Conservation (phyloP, 257 asterid genomes). For the Linderniella brevidens region DNA sequence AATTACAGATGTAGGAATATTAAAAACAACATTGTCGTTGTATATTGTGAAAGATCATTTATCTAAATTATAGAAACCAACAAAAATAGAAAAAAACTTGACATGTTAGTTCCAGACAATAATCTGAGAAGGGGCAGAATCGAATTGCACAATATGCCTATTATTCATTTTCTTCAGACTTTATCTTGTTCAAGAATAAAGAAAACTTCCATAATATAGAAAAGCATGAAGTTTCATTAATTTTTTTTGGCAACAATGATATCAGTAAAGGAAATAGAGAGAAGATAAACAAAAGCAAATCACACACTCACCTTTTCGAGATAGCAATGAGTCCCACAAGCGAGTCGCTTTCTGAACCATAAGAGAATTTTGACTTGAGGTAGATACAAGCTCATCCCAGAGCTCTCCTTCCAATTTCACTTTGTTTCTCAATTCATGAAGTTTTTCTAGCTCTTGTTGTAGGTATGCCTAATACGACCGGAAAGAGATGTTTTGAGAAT, state of each 20-base stretch:
- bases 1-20: background rate
- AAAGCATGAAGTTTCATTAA: too few species aligned
- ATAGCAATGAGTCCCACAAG: slow-evolving; percentile 90
- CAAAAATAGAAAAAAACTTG: background rate
- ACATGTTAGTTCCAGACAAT: background rate
- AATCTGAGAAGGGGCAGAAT: background rate
- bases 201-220: too few species aligned
- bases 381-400: slow-evolving; percentile 98
- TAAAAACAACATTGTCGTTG: too few species aligned
- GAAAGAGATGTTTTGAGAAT: slow-evolving; percentile 6
- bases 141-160: too few species aligned
- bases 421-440: slow-evolving; percentile 82
- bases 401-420: slow-evolving; percentile 94
- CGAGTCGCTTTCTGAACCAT: slow-evolving; percentile 98
- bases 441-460: slow-evolving; percentile 97
- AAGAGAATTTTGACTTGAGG: slow-evolving; percentile 95
- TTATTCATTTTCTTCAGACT: too few species aligned
- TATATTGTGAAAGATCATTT: too few species aligned
- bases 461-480: slow-evolving; percentile 61
- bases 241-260: background rate
- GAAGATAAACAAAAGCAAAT: slow-evolving; percentile 7
- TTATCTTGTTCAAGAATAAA: too few species aligned
- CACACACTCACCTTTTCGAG: slow-evolving; percentile 69
- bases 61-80: too few species aligned
- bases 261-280: slow-evolving; percentile 7